A percentile compares a stretch with the other conserved stretches of the same genome.
These are phyloP conservation scores for Solanum hybrid DNA, from an alignment of 305 asterid species.

Conservation along the genomic window DNA sequence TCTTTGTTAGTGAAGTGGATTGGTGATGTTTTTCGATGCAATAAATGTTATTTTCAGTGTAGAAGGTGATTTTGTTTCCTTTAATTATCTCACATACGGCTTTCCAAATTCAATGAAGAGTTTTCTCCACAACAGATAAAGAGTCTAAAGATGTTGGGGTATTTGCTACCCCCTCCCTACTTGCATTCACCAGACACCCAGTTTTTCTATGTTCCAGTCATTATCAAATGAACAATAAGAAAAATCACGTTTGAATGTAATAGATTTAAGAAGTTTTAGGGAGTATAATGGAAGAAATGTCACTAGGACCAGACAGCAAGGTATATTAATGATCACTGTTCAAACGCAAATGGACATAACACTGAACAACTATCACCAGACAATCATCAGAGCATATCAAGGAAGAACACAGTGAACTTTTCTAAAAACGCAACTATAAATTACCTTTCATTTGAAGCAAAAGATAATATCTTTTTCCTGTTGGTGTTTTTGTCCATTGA, in stretches of 20 bases:
- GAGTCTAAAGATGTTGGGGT: neutral
- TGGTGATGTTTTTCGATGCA: neutral
- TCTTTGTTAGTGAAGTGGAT: neutral
- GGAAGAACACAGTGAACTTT: neutral
- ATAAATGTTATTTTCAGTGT: neutral
- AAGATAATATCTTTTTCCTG: neutral
- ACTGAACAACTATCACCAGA: neutral
- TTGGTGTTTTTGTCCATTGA: neutral
- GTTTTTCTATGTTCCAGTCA: neutral
- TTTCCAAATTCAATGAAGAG: neutral
- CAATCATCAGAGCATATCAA: neutral
- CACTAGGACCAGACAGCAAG: neutral
- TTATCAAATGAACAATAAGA: neutral
- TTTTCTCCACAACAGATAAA: neutral
- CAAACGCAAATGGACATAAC: neutral
- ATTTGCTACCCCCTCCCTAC: neutral
- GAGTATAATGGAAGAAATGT: neutral
- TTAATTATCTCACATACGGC: neutral
- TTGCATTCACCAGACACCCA: neutral
- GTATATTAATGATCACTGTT: neutral
- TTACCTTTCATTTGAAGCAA: neutral
- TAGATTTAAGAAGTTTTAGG: neutral
- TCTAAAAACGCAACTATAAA: neutral
- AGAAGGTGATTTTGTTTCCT: neutral
- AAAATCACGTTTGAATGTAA: neutral